phyloP scores from a whole-genome alignment of 2,329 filamentous ascomycete genomes.

The Biscogniauxia mediterranea region DNA sequence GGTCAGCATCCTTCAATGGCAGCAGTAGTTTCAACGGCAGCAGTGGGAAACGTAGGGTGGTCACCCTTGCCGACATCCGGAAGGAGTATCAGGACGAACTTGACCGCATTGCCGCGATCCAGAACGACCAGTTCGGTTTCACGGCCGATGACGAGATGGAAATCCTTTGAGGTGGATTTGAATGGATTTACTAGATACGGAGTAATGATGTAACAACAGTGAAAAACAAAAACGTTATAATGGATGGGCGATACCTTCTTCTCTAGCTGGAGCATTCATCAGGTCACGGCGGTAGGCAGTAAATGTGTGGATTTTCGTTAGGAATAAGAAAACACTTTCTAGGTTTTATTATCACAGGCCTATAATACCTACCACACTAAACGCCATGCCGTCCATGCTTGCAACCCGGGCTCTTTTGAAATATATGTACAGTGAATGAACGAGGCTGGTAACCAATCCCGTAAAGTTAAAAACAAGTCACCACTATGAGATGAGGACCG shows the following conservation, averaged over 20 bases:
- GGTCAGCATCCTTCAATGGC: constrained; percentile 26
- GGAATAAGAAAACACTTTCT: constrained; percentile 9
- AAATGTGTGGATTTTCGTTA: constrained; percentile 6
- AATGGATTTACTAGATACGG: not conserved
- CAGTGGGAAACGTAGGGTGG: constrained; percentile 64
- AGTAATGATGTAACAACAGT: constrained; percentile 23
- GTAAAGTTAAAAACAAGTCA: constrained; percentile 4
- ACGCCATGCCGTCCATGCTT: constrained; percentile 31
- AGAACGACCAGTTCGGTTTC: constrained; percentile 87
- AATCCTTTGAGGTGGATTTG: constrained; percentile 36
- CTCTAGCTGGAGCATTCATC: constrained; percentile 13
- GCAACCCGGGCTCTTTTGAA: constrained; percentile 18
- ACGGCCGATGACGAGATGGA: constrained; percentile 55
- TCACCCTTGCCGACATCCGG: constrained; percentile 82
- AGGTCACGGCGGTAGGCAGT: constrained; percentile 9
- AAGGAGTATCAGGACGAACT: constrained; percentile 88
- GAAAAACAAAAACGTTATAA: constrained; percentile 11
- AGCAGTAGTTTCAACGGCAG: too few species aligned
- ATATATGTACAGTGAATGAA: constrained; percentile 26
- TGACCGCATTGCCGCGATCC: constrained; percentile 82
- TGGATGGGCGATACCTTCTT: constrained; percentile 30
- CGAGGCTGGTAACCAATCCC: constrained; percentile 2
- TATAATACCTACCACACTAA: constrained; percentile 21
- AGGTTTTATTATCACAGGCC: constrained; percentile 9
- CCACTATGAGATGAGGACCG: not conserved